phyloP scores from a whole-genome alignment of 108 stramenopile genomes.

The Cylindrotheca fusiformis region DNA sequence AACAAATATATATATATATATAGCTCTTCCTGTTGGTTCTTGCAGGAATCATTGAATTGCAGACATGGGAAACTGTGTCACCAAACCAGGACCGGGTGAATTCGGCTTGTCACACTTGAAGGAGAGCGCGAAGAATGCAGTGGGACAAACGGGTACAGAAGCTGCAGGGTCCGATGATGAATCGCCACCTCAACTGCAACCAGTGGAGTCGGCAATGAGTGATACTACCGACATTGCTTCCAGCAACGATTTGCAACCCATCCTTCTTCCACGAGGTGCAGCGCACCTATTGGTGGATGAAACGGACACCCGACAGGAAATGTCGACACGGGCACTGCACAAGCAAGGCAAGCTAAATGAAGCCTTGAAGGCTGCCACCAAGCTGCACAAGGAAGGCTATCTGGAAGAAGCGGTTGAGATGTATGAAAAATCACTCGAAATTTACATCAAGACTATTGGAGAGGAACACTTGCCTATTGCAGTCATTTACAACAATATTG shows the following conservation, averaged over 20 bases:
- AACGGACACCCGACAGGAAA: neutral
- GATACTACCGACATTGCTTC: neutral
- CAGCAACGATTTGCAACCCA: no score
- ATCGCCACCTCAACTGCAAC: neutral
- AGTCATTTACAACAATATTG: neutral
- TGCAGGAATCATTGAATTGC: no score
- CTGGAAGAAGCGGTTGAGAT: neutral
- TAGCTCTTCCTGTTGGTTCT: no score
- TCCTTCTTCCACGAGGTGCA: no score
- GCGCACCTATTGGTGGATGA: no score
- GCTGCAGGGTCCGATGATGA: no score
- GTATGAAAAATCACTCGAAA: neutral
- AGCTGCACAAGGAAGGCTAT: neutral
- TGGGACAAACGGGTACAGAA: no score
- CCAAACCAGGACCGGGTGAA: no score
- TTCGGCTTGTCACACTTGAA: no score
- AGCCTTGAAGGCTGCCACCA: neutral
- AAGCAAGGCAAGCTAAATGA: neutral
- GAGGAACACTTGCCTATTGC: neutral
- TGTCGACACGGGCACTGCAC: neutral
- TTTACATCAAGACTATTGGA: neutral
- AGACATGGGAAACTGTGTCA: no score
- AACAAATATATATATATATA: no score
- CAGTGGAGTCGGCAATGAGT: neutral
- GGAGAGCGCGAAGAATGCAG: no score